Evolutionary conservation across 208 protist species (phyloP).

Genomic region (Novymonas esmeraldas): DNA sequence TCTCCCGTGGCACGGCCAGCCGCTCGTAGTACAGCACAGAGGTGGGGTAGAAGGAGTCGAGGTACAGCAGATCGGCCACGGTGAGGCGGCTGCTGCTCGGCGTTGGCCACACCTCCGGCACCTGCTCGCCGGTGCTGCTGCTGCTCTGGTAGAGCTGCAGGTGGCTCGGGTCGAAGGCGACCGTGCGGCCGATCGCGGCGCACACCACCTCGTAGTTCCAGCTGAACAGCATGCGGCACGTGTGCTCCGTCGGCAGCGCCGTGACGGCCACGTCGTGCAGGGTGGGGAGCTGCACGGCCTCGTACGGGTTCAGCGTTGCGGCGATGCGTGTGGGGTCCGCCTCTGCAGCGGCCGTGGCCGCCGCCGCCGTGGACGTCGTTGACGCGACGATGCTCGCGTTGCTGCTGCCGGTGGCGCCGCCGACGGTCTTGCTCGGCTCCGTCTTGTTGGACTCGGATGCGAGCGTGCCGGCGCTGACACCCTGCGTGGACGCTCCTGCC

Average conservation of each 20-base stretch:
- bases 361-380: background rate
- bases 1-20: constrained; percentile 32
- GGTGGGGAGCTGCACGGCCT: constrained; percentile 31
- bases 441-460: background rate
- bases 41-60: constrained; percentile 30
- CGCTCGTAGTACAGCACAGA: constrained; percentile 47
- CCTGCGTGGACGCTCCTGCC: background rate
- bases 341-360: constrained; percentile 2
- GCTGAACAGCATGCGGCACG: constrained; percentile 34
- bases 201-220: constrained; percentile 64
- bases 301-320: constrained; percentile 48
- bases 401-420: background rate
- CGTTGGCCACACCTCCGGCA: constrained; percentile 15
- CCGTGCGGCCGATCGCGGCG: constrained; percentile 37
- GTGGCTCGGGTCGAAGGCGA: constrained; percentile 42
- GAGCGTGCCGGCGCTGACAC: background rate
- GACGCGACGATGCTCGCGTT: background rate
- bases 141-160: constrained; percentile 60
- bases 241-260: constrained; percentile 25
- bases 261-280: constrained; percentile 29
- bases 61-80: constrained; percentile 37
- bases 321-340: constrained; percentile 24
- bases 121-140: constrained; percentile 25
- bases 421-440: background rate
- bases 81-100: constrained; percentile 19